phyloP scores from a whole-genome alignment of 2,329 filamentous ascomycete species.

The Colletotrichum limetticola region DNA sequence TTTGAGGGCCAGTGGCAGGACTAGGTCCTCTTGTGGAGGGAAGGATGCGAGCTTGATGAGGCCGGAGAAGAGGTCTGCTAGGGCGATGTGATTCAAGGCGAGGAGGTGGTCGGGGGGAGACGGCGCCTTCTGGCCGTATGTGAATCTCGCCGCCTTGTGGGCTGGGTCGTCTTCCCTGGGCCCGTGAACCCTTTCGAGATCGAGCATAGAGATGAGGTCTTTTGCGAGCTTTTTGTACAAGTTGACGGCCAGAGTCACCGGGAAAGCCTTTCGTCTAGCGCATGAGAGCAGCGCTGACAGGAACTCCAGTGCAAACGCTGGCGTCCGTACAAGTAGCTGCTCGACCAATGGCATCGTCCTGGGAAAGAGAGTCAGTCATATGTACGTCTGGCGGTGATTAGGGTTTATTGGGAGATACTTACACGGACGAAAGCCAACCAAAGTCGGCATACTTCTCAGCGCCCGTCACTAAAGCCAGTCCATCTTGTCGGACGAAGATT shows the following conservation, averaged over 20 bases:
- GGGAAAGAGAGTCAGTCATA: neutral
- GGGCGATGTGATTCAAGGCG: neutral
- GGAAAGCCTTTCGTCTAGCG: neutral
- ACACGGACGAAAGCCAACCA: slow-evolving; percentile 14
- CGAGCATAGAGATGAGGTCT: neutral
- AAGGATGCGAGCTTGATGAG: slow-evolving; percentile 28
- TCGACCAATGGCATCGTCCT: slow-evolving; percentile 13
- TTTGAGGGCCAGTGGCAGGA: slow-evolving; percentile 36
- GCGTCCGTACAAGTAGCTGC: neutral
- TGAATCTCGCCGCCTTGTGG: neutral
- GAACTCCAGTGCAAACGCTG: slow-evolving; percentile 1
- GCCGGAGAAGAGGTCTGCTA: slow-evolving; percentile 2
- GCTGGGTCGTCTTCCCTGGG: neutral
- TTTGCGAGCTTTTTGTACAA: slow-evolving; percentile 12
- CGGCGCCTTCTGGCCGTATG: neutral
- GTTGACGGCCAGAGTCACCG: neutral
- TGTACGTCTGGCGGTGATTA: no score
- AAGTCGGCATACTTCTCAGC: neutral
- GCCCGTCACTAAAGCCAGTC: neutral
- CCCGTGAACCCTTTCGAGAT: slow-evolving; percentile 4
- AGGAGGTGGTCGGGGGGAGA: neutral
- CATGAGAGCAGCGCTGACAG: neutral
- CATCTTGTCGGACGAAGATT: neutral
- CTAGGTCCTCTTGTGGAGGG: slow-evolving; percentile 33
- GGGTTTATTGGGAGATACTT: neutral